A percentile compares a stretch with the other conserved stretches of the same genome.
These are phyloP conservation scores for Plasmodium berghei DNA, from an alignment of 169 alveolate genomes.

Conservation along the genomic window DNA sequence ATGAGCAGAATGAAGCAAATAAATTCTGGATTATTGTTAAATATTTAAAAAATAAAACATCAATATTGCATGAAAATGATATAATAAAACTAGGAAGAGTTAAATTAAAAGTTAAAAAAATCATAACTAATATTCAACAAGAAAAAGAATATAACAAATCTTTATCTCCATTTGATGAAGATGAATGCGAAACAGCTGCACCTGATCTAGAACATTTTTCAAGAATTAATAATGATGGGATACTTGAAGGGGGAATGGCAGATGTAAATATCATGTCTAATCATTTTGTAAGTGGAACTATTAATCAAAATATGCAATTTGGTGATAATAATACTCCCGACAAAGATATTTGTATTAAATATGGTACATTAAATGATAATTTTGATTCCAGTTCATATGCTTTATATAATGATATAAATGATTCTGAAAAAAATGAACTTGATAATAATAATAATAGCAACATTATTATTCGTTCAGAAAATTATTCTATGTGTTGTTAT, in stretches of 20 bases:
- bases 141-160: slow-evolving; percentile 76
- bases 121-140: slow-evolving; percentile 73
- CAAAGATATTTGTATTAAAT: neutral
- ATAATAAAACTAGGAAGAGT: slow-evolving; percentile 80
- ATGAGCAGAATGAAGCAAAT: slow-evolving; percentile 17
- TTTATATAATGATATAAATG: neutral
- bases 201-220: slow-evolving; percentile 68
- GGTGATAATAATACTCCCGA: neutral
- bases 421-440: neutral
- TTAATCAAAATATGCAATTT: neutral
- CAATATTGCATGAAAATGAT: slow-evolving; percentile 79
- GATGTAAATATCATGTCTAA: slow-evolving; percentile 6
- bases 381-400: neutral
- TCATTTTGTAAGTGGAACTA: slow-evolving; percentile 1
- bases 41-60: slow-evolving; percentile 77
- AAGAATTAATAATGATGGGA: neutral
- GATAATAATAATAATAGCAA: neutral
- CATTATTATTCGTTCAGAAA: no score
- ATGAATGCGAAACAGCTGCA: slow-evolving; percentile 81
- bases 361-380: neutral
- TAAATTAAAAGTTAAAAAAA: slow-evolving; percentile 81
- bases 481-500: neutral
- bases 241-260: neutral
- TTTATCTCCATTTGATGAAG: slow-evolving; percentile 69
- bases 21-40: slow-evolving; percentile 79